Conservation (phyloP, 805 yeast species). For the Candida vaughaniae region DNA sequence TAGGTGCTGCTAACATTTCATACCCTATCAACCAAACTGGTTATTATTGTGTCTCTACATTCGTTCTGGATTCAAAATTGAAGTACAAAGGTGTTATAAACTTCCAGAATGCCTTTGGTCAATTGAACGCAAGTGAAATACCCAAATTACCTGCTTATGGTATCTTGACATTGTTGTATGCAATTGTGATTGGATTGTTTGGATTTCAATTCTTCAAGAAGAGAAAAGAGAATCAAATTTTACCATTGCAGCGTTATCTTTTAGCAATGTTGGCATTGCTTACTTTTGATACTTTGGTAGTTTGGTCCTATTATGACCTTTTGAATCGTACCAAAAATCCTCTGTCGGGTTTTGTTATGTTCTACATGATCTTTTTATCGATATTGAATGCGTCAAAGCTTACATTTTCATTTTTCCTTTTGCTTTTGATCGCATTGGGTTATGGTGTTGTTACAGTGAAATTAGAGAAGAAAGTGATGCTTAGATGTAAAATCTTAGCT, state of each 20-base stretch:
- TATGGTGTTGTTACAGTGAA: conserved; percentile 93
- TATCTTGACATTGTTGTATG: conserved; percentile 77
- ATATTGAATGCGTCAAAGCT: conserved; percentile 76
- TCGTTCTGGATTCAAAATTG: conserved; percentile 38
- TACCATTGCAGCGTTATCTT: conserved; percentile 88
- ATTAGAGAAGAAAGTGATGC: conserved; percentile 72
- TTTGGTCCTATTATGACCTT: conserved; percentile 90
- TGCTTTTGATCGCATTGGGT: conserved; percentile 84
- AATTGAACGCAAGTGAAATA: conserved; percentile 83
- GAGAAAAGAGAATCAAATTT: conserved; percentile 68
- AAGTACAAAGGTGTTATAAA: conserved; percentile 66
- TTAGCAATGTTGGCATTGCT: conserved; percentile 82
- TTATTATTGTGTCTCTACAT: conserved; percentile 86
- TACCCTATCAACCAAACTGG: conserved; percentile 78
- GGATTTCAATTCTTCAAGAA: conserved; percentile 83
- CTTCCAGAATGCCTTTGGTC: conserved; percentile 91
- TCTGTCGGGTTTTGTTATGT: conserved; percentile 58
- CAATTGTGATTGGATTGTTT: conserved; percentile 77
- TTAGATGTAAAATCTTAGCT: conserved; percentile 48
- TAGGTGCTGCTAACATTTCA: conserved; percentile 59
- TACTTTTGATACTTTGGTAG: conserved; percentile 78
- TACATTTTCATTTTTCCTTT: conserved; percentile 83
- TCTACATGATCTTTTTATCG: conserved; percentile 74
- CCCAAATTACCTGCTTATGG: conserved; percentile 92
- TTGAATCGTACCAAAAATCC: conserved; percentile 57